Evolutionary conservation across 2,329 filamentous ascomycete genomes (phyloP).

Genomic region (Aspergillus sp.): DNA sequence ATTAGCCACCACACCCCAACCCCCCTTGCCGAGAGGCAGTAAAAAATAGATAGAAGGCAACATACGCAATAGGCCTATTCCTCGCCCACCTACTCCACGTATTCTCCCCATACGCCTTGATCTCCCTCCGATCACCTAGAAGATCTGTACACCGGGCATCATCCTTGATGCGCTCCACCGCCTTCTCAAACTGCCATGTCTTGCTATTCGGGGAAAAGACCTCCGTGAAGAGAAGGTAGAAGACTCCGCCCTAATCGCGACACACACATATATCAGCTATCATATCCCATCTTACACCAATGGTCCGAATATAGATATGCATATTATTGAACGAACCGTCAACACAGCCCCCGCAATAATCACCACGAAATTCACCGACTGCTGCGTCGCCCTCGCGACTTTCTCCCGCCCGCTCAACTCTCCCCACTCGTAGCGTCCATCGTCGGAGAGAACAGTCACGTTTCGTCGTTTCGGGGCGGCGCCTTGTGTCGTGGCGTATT

Average conservation of each 20-base stretch:
- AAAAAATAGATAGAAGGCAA: not conserved
- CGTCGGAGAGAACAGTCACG: conserved; percentile 83
- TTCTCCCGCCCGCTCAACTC: conserved; percentile 77
- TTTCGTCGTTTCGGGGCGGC: conserved; percentile 55
- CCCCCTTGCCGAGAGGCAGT: not conserved
- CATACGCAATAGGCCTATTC: conserved; percentile 58
- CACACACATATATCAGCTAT: not conserved
- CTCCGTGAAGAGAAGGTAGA: conserved; percentile 75
- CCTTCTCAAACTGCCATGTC: conserved; percentile 83
- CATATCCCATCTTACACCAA: not conserved
- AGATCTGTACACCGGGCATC: conserved; percentile 71
- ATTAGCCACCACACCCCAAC: conserved; percentile 26
- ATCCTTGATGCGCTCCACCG: conserved; percentile 74
- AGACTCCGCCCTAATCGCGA: conserved; percentile 65
- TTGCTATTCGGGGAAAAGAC: conserved; percentile 84
- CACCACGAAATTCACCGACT: conserved; percentile 83
- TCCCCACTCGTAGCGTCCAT: conserved; percentile 78
- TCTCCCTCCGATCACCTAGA: conserved; percentile 73
- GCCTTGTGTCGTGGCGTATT: conserved; percentile 54
- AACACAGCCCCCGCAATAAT: conserved; percentile 72
- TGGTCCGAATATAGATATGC: too few species aligned
- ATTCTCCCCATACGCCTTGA: conserved; percentile 78
- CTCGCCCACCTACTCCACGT: conserved; percentile 79
- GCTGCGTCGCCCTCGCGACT: conserved; percentile 80
- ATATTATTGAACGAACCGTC: conserved; percentile 56